Percentiles rank a stretch among this genome's conserved stretches.
These are phyloP conservation scores for Trichoderma afroharzianum DNA, from an alignment of 2,329 filamentous ascomycete species.

Conservation along the genomic window DNA sequence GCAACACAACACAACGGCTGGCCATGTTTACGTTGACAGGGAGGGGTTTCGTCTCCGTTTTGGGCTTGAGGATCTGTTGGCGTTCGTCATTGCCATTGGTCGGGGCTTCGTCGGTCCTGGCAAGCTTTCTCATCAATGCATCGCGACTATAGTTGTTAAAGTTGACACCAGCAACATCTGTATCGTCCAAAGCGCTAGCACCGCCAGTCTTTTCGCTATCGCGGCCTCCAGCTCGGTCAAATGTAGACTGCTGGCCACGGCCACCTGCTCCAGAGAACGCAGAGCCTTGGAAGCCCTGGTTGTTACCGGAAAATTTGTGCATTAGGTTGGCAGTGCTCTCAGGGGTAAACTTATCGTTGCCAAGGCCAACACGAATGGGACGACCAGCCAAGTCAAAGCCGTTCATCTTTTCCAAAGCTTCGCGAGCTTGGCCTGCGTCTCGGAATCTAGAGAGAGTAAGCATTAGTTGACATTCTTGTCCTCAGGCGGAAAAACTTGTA, in stretches of 20 bases:
- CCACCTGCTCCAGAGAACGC: slow-evolving; percentile 88
- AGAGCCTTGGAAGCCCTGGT: slow-evolving; percentile 78
- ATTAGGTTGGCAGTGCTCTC: slow-evolving; percentile 91
- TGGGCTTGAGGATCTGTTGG: slow-evolving; percentile 70
- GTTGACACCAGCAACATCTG: slow-evolving; percentile 95
- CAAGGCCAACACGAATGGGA: slow-evolving; percentile 95
- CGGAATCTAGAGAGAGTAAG: slow-evolving; percentile 62
- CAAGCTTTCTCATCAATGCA: slow-evolving; percentile 97
- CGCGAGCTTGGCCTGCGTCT: slow-evolving; percentile 84
- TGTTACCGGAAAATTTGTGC: slow-evolving; percentile 84
- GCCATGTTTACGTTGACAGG: slow-evolving; percentile 88
- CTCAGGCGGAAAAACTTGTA: background rate
- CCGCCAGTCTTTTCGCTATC: slow-evolving; percentile 88
- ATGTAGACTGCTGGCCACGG: slow-evolving; percentile 80
- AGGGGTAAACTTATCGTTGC: slow-evolving; percentile 99
- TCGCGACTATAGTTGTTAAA: slow-evolving; percentile 99
- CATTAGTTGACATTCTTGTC: slow-evolving; percentile 32
- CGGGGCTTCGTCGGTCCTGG: slow-evolving; percentile 81
- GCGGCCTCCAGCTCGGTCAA: slow-evolving; percentile 84
- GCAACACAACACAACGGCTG: slow-evolving; percentile 87
- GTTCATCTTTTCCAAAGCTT: slow-evolving; percentile 98
- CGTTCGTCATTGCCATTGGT: slow-evolving; percentile 59
- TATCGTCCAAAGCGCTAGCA: slow-evolving; percentile 93
- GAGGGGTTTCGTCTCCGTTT: slow-evolving; percentile 72
- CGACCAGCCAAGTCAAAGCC: slow-evolving; percentile 96